phyloP scores from a whole-genome alignment of 768 basidiomycete genomes.

The Hygrocybe coccinea region DNA sequence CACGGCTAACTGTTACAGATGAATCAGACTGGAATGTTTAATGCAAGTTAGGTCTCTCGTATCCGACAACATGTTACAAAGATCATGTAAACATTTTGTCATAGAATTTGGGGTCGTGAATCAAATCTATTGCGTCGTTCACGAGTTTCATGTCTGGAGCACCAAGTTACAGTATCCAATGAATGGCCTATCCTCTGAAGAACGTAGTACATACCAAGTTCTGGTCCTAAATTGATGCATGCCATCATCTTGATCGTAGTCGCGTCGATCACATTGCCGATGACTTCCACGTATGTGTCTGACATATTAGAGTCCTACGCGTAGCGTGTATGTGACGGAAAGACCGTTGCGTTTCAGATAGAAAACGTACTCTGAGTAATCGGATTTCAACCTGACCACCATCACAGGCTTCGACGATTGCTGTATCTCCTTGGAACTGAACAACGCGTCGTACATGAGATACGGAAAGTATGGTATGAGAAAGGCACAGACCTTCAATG shows the following conservation, averaged over 20 bases:
- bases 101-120: constrained; percentile 53
- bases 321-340: constrained; percentile 1
- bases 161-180: not conserved
- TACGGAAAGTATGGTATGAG: constrained; percentile 1
- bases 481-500: constrained; percentile 42
- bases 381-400: constrained; percentile 54
- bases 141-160: constrained; percentile 52
- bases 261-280: constrained; percentile 55
- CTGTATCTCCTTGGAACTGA: constrained; percentile 41
- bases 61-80: no score
- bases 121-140: constrained; percentile 57
- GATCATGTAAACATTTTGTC: constrained; percentile 40
- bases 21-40: no score
- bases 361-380: constrained; percentile 35
- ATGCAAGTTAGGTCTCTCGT: no score
- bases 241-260: constrained; percentile 54
- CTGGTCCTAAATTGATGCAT: constrained; percentile 52
- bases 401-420: constrained; percentile 60
- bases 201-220: constrained; percentile 48
- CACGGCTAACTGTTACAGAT: no score
- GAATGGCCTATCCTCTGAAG: not conserved
- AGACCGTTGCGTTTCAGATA: not conserved
- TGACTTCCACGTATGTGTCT: constrained; percentile 59
- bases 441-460: not conserved
- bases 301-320: constrained; percentile 41